These are phyloP conservation scores for Hymenoscyphus fructigenus DNA, from an alignment of 2,329 filamentous ascomycete species.

Conservation along the genomic window DNA sequence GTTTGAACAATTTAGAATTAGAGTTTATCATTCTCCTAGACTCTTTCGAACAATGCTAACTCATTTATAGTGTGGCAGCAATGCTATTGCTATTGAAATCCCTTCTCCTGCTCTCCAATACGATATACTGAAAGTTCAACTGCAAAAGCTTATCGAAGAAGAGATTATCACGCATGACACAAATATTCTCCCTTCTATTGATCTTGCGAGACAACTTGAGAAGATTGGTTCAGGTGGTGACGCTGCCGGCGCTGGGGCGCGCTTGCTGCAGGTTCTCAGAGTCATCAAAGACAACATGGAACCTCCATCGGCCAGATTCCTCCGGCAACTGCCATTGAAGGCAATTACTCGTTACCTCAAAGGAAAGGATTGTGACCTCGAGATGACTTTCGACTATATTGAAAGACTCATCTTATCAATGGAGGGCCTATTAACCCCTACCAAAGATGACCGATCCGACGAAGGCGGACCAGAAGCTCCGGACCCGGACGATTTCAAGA, in stretches of 20 bases:
- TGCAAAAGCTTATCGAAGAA: neutral
- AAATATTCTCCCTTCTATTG: neutral
- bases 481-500: neutral
- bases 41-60: no score
- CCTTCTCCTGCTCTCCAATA: neutral
- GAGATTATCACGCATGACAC: neutral
- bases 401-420: conserved; percentile 1
- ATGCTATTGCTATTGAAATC: neutral
- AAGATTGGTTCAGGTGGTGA: neutral
- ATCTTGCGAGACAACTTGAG: neutral
- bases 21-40: no score
- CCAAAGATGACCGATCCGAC: neutral
- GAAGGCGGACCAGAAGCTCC: neutral
- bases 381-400: conserved; percentile 16
- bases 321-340: conserved; percentile 31
- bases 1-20: no score
- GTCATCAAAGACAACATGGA: neutral
- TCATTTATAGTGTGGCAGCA: neutral
- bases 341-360: conserved; percentile 29
- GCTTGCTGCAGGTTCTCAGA: neutral
- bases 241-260: neutral
- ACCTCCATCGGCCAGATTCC: conserved; percentile 21
- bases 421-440: neutral
- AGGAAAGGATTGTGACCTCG: conserved; percentile 25
- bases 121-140: neutral